phyloP scores from a whole-genome alignment of 2,329 filamentous ascomycete species.

The Cephalotrichum gorgonifer region DNA sequence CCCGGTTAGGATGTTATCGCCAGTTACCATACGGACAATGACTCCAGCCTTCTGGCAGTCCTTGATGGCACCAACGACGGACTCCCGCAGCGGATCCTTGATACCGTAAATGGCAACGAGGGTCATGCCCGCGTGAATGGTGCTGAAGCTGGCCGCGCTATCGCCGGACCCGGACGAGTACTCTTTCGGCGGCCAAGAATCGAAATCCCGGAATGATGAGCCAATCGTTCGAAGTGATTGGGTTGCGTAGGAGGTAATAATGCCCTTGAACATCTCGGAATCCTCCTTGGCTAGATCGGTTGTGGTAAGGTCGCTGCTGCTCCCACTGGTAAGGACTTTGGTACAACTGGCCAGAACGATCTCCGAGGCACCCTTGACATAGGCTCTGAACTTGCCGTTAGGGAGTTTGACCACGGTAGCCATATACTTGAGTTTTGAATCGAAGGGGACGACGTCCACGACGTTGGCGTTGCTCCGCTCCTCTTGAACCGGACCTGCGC shows the following conservation, averaged over 20 bases:
- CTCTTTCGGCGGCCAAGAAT: conserved; percentile 61
- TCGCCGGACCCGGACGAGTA: conserved; percentile 19
- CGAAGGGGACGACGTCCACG: conserved; percentile 41
- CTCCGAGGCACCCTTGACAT: conserved; percentile 45
- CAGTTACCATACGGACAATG: conserved; percentile 62
- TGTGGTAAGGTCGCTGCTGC: conserved; percentile 36
- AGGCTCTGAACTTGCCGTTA: conserved; percentile 28
- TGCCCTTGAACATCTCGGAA: conserved; percentile 16
- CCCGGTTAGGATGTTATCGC: conserved; percentile 61
- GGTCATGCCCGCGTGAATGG: conserved; percentile 52
- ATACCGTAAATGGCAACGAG: conserved; percentile 64
- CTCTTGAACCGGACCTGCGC: conserved; percentile 34
- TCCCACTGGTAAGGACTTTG: conserved; percentile 27
- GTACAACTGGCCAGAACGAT: conserved; percentile 36
- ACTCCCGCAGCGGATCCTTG: conserved; percentile 56
- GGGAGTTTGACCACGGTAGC: conserved; percentile 40
- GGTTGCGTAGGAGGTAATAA: conserved; percentile 9
- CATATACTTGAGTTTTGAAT: conserved; percentile 46
- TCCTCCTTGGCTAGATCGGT: conserved; percentile 46
- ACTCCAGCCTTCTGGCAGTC: conserved; percentile 57
- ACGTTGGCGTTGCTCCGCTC: conserved; percentile 34
- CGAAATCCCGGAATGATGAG: conserved; percentile 66
- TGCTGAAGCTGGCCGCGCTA: conserved; percentile 44
- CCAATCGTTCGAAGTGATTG: conserved; percentile 61
- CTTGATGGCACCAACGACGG: conserved; percentile 53